Conservation (phyloP, 768 basidiomycete species). For the Leccinum longicurvipes region DNA sequence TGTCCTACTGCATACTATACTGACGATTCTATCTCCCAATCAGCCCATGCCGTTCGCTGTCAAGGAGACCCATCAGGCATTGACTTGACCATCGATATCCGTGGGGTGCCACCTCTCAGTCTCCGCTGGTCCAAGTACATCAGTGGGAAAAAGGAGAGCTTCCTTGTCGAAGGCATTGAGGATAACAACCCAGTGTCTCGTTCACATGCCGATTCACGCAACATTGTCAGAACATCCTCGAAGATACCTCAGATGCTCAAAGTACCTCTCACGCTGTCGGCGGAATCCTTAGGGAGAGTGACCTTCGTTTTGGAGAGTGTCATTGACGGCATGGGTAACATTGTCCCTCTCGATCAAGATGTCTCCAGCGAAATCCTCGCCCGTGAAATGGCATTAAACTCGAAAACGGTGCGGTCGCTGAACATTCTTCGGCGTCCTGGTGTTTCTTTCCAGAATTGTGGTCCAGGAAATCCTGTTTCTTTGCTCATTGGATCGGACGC, state of each 20-base stretch:
- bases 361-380: slow-evolving; percentile 17
- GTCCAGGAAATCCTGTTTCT: slow-evolving; percentile 63
- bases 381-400: slow-evolving; percentile 33
- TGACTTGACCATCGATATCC: slow-evolving; percentile 59
- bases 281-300: slow-evolving; percentile 64
- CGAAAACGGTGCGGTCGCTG: slow-evolving; percentile 56
- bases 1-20: slow-evolving; percentile 77
- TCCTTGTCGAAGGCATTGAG: slow-evolving; percentile 84
- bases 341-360: slow-evolving; percentile 46
- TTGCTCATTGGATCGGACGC: slow-evolving; percentile 71
- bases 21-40: slow-evolving; percentile 32
- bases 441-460: slow-evolving; percentile 72
- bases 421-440: slow-evolving; percentile 69
- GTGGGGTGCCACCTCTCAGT: slow-evolving; percentile 73
- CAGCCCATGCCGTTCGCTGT: slow-evolving; percentile 55
- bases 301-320: slow-evolving; percentile 77
- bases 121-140: slow-evolving; percentile 73
- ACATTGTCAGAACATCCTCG: slow-evolving; percentile 19
- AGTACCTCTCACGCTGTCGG: slow-evolving; percentile 64
- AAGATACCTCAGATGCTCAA: slow-evolving; percentile 52
- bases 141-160: slow-evolving; percentile 63
- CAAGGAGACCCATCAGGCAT: slow-evolving; percentile 60
- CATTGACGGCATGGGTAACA: slow-evolving; percentile 79
- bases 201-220: slow-evolving; percentile 21
- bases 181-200: slow-evolving; percentile 42